Percentiles rank a stretch among this genome's conserved stretches.
phyloP scores from a whole-genome alignment of 352 stramenopile species.

The Pythium utonaiense region DNA sequence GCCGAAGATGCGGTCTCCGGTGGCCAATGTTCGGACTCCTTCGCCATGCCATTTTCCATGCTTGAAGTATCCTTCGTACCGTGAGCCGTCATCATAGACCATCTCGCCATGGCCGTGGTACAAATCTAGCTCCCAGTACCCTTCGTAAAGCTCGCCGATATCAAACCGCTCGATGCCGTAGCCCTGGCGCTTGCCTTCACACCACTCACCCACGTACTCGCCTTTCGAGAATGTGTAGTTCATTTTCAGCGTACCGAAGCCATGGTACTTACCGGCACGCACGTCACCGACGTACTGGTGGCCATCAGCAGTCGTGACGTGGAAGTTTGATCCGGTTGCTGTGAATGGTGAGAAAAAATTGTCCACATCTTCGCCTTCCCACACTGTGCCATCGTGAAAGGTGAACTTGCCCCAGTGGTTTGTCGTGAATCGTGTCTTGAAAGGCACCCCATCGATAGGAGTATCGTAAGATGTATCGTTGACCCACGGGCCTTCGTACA shows the following conservation, averaged over 20 bases:
- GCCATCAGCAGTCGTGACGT: conserved; percentile 43
- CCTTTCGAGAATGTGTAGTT: conserved; percentile 52
- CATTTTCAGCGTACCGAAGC: conserved; percentile 66
- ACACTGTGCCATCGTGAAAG: conserved; percentile 62
- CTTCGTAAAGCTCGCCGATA: conserved; percentile 71
- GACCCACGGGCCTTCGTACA: conserved; percentile 80
- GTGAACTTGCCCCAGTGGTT: conserved; percentile 79
- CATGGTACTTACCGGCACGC: conserved; percentile 59
- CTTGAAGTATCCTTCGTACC: conserved; percentile 61
- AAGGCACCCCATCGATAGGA: conserved; percentile 36
- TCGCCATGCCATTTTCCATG: conserved; percentile 72
- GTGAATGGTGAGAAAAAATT: conserved; percentile 82
- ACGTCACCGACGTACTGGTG: conserved; percentile 58
- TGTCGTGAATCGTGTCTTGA: conserved; percentile 40
- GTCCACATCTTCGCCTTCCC: conserved; percentile 72
- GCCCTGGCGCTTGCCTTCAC: conserved; percentile 66
- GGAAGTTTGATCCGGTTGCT: conserved; percentile 50
- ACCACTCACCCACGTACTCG: conserved; percentile 84
- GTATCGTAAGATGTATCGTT: conserved; percentile 56
- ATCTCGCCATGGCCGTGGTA: conserved; percentile 71
- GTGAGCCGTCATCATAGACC: conserved; percentile 61
- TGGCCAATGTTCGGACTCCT: conserved; percentile 54
- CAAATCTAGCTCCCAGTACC: conserved; percentile 62
- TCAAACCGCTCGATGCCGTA: conserved; percentile 83
- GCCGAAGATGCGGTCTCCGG: conserved; percentile 56